These are phyloP conservation scores for Rhodotorula toruloides DNA, from an alignment of 768 basidiomycete species.

Conservation along the genomic window DNA sequence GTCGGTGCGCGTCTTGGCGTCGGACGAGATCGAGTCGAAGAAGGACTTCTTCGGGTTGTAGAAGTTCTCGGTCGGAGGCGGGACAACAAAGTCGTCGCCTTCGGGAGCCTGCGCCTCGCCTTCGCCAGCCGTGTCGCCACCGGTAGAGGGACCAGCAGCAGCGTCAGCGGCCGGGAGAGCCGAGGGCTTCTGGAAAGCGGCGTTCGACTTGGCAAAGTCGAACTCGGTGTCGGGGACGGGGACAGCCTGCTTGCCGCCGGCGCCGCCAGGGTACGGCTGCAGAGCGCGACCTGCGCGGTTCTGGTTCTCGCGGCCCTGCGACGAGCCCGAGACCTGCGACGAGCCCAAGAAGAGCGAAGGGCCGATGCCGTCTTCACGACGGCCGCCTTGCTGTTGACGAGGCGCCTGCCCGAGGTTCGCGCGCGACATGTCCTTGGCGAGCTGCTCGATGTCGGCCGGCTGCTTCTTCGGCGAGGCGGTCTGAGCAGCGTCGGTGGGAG, in stretches of 20 bases:
- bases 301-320: not conserved
- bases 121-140: not conserved
- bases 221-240: slow-evolving; percentile 41
- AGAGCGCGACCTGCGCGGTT: slow-evolving; percentile 4
- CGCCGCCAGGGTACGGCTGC: slow-evolving; percentile 7
- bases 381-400: not conserved
- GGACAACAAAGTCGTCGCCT: slow-evolving; percentile 32
- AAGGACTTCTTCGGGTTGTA: slow-evolving; percentile 43
- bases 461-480: slow-evolving; percentile 7
- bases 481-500: not conserved
- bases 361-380: slow-evolving; percentile 27
- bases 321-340: not conserved
- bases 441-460: slow-evolving; percentile 32
- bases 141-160: not conserved
- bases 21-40: slow-evolving; percentile 45
- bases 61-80: slow-evolving; percentile 26
- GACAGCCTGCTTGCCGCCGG: not conserved
- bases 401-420: slow-evolving; percentile 2
- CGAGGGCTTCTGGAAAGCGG: slow-evolving; percentile 41
- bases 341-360: slow-evolving; percentile 14
- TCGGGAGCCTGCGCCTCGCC: not conserved
- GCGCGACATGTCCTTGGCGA: slow-evolving; percentile 35
- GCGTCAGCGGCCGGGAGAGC: not conserved
- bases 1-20: slow-evolving; percentile 38
- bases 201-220: slow-evolving; percentile 43